Percentiles rank a stretch among this genome's conserved stretches.
phyloP scores from a whole-genome alignment of 495 filamentous ascomycete species.

The Hyphodiscus hymeniophilus region DNA sequence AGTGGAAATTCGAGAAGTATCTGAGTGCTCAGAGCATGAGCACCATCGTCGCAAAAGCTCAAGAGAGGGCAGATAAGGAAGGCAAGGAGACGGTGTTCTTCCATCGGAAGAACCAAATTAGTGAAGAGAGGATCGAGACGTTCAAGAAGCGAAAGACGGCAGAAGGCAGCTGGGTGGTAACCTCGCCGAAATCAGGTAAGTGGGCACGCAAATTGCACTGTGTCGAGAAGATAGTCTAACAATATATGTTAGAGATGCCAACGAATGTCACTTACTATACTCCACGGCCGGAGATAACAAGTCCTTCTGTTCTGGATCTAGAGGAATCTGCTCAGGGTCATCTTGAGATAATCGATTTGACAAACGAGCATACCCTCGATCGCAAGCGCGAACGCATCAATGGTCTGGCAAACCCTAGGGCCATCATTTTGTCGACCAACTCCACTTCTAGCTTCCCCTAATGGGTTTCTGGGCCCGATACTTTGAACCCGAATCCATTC shows the following conservation, averaged over 20 bases:
- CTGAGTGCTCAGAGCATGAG: background rate
- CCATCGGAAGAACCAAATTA: background rate
- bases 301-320: too few relatives aligned
- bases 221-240: background rate
- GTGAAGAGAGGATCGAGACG: background rate
- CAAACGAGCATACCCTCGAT: too few relatives aligned
- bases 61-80: background rate
- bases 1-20: conserved; percentile 7
- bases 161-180: too few relatives aligned
- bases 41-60: background rate
- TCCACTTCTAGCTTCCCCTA: too few relatives aligned
- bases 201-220: background rate
- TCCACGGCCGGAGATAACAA: background rate
- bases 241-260: background rate
- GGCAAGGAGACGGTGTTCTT: conserved; percentile 6
- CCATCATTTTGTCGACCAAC: too few relatives aligned
- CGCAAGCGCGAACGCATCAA: too few relatives aligned
- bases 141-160: conserved; percentile 9
- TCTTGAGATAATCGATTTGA: too few relatives aligned
- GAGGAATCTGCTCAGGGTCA: too few relatives aligned
- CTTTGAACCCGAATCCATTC: too few relatives aligned
- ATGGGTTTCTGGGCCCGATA: too few relatives aligned
- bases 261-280: conserved; percentile 1
- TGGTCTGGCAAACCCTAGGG: too few relatives aligned
- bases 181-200: conserved; percentile 1